Percentiles rank a stretch among this genome's conserved stretches.
Conservation (phyloP, 2,329 filamentous ascomycete genomes). For the Diaporthe ampelina region DNA sequence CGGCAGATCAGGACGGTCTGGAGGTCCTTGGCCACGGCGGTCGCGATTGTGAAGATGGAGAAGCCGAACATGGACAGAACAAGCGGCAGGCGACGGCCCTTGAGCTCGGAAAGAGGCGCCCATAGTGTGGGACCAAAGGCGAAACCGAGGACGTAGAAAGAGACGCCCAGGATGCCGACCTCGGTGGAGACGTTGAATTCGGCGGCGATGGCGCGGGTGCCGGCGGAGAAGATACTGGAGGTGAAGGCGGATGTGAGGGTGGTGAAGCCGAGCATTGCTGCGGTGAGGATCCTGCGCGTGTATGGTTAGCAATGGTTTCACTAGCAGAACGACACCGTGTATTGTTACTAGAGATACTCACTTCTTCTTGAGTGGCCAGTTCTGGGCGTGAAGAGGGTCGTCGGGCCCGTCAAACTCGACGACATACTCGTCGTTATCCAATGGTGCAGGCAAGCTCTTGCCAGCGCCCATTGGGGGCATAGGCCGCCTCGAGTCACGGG, state of each 20-base stretch:
- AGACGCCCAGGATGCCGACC: conserved; percentile 75
- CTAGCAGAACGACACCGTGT: not conserved
- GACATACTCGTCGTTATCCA: conserved; percentile 82
- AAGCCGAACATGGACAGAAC: conserved; percentile 77
- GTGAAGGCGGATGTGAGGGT: conserved; percentile 80
- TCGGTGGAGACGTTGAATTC: conserved; percentile 73
- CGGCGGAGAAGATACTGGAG: conserved; percentile 81
- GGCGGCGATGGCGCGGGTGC: conserved; percentile 68
- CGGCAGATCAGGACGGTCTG: conserved; percentile 79
- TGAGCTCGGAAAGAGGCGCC: conserved; percentile 80
- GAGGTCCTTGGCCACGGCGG: conserved; percentile 76
- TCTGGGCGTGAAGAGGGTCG: conserved; percentile 88
- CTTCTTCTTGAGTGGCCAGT: conserved; percentile 88
- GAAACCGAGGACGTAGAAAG: conserved; percentile 79
- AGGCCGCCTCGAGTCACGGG: conserved; percentile 67
- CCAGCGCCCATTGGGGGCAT: conserved; percentile 79
- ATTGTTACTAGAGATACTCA: conserved; percentile 53
- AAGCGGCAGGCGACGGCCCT: conserved; percentile 74
- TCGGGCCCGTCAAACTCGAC: conserved; percentile 88
- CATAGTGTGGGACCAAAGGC: conserved; percentile 80
- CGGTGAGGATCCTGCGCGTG: conserved; percentile 68
- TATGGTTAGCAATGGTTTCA: conserved; percentile 44
- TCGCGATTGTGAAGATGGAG: conserved; percentile 75
- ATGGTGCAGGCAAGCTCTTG: conserved; percentile 79
- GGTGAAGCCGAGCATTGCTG: conserved; percentile 79